Conservation (phyloP, 169 alveolate genomes). For the Plasmodium malariae region DNA sequence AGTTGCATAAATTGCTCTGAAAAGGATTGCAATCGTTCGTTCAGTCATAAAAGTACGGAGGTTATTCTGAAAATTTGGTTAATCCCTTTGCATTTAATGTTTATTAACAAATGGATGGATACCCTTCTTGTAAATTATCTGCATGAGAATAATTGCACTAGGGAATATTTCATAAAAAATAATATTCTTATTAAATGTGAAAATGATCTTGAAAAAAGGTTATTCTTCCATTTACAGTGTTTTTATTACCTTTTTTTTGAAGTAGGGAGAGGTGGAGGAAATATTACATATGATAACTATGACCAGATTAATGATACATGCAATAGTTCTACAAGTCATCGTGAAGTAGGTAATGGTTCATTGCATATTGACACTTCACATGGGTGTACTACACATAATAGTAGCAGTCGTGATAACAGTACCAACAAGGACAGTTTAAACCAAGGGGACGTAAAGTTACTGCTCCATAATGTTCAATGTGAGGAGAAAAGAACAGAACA, state of each 20-base stretch:
- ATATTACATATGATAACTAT: not conserved
- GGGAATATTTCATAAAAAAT: not conserved
- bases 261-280: not conserved
- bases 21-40: not conserved
- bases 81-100: not conserved
- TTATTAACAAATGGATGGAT: constrained; percentile 20
- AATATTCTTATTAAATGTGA: constrained; percentile 51
- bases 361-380: not conserved
- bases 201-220: constrained; percentile 19
- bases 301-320: not conserved
- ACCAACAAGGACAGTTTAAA: too few relatives aligned
- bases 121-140: not conserved
- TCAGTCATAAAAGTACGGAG: not conserved
- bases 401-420: not conserved
- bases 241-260: constrained; percentile 9
- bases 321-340: too few relatives aligned
- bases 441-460: not conserved
- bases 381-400: not conserved
- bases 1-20: too few relatives aligned
- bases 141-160: not conserved
- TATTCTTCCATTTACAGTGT: constrained; percentile 62
- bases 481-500: not conserved
- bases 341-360: not conserved
- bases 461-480: too few relatives aligned
- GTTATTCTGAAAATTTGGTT: not conserved